These are phyloP conservation scores for Exophiala bonariae DNA, from an alignment of 2,329 filamentous ascomycete species.

Conservation along the genomic window DNA sequence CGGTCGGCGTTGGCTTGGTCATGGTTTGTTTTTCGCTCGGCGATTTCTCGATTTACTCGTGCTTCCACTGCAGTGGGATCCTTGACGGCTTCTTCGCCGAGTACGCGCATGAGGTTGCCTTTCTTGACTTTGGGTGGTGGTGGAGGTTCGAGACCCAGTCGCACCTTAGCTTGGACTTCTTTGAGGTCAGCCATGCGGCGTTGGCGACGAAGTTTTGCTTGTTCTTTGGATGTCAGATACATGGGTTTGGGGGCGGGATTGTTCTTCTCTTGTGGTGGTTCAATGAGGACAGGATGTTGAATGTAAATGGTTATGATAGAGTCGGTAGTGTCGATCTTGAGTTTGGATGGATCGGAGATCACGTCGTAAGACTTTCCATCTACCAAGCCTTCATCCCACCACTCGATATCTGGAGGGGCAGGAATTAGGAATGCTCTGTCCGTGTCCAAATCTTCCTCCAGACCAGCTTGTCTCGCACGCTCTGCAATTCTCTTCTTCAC, in stretches of 20 bases:
- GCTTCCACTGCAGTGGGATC: slow-evolving; percentile 97
- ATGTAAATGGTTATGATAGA: slow-evolving; percentile 87
- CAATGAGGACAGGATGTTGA: slow-evolving; percentile 87
- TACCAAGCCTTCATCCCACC: slow-evolving; percentile 93
- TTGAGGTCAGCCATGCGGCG: slow-evolving; percentile 90
- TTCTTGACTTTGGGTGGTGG: slow-evolving; percentile 96
- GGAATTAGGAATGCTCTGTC: slow-evolving; percentile 89
- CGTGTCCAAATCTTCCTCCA: slow-evolving; percentile 84
- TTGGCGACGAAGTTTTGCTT: slow-evolving; percentile 85
- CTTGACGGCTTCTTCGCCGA: slow-evolving; percentile 89
- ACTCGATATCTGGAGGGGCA: slow-evolving; percentile 83
- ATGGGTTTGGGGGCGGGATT: slow-evolving; percentile 79
- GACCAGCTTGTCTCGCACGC: slow-evolving; percentile 82
- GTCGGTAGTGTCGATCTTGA: slow-evolving; percentile 77
- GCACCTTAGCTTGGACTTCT: slow-evolving; percentile 94
- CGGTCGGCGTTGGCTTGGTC: slow-evolving; percentile 77
- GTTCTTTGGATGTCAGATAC: slow-evolving; percentile 87
- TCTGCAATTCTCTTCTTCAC: slow-evolving; percentile 94
- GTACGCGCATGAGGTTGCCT: slow-evolving; percentile 93
- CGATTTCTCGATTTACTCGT: slow-evolving; percentile 88
- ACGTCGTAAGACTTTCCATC: slow-evolving; percentile 72
- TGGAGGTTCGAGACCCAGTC: slow-evolving; percentile 83
- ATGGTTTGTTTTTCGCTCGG: slow-evolving; percentile 78
- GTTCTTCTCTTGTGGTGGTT: slow-evolving; percentile 87
- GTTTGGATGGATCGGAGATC: slow-evolving; percentile 62